Percentiles rank a stretch among this genome's conserved stretches.
Conservation (phyloP, 139 green algal species). For the Chlorella sorokiniana region DNA sequence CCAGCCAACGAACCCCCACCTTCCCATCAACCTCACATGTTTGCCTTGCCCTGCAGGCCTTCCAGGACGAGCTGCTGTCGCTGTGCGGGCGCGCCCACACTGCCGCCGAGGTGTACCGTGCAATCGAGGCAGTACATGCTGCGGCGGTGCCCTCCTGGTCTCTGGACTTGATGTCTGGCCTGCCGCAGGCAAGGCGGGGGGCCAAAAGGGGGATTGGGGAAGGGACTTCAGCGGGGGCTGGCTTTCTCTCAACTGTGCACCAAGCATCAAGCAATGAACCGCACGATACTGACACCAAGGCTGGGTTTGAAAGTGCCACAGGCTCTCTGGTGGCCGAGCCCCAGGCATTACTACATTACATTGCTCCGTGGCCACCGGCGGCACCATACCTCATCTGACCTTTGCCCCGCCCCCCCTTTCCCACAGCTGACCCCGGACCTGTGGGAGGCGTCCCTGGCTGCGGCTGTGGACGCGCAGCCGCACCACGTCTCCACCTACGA, state of each 20-base stretch:
- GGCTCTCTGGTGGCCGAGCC: no score
- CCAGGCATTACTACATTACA: background rate
- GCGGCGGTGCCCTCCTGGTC: slow-evolving; percentile 78
- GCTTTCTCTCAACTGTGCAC: no score
- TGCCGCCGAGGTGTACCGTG: slow-evolving; percentile 66
- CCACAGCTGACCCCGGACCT: slow-evolving; percentile 50
- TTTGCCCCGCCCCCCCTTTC: background rate
- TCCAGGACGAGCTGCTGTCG: slow-evolving; percentile 67
- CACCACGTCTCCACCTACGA: slow-evolving; percentile 95
- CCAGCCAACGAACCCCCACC: background rate
- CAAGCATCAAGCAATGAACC: no score
- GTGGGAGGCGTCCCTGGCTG: slow-evolving; percentile 74
- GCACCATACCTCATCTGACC: background rate
- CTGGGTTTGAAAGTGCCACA: no score
- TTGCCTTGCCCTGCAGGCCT: slow-evolving; percentile 46
- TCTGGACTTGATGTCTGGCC: slow-evolving; percentile 90
- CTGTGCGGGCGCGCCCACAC: slow-evolving; percentile 76
- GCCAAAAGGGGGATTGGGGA: background rate
- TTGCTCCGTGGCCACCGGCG: background rate
- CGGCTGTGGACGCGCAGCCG: slow-evolving; percentile 67
- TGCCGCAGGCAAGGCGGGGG: slow-evolving; percentile 59
- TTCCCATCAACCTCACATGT: background rate
- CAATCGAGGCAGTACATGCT: slow-evolving; percentile 69
- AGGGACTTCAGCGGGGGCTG: background rate
- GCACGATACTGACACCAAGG: no score